These are phyloP conservation scores for Aspergillus vadensis DNA, from an alignment of 2,329 filamentous ascomycete genomes.

Conservation along the genomic window DNA sequence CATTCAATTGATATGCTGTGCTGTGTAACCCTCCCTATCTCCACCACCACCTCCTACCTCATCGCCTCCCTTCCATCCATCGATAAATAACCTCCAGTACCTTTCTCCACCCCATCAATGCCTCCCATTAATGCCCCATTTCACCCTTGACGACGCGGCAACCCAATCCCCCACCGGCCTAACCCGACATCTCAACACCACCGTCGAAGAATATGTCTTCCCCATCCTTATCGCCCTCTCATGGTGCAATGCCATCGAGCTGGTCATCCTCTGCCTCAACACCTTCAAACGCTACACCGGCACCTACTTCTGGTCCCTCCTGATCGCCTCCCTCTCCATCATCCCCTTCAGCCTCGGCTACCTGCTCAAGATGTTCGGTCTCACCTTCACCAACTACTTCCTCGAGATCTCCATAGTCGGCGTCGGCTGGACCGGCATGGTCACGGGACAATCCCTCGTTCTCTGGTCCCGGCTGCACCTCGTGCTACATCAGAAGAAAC, in stretches of 20 bases:
- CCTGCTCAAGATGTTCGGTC: conserved; percentile 46
- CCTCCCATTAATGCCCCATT: conserved; percentile 13
- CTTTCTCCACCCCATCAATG: background rate
- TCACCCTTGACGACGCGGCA: conserved; percentile 8
- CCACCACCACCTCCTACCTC: background rate
- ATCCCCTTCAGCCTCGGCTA: conserved; percentile 50
- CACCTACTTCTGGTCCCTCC: conserved; percentile 53
- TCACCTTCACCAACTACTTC: conserved; percentile 38
- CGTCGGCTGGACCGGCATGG: conserved; percentile 49
- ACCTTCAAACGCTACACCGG: conserved; percentile 50
- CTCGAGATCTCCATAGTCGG: conserved; percentile 42
- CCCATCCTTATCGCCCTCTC: conserved; percentile 44
- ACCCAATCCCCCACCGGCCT: conserved; percentile 10
- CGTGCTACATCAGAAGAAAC: conserved; percentile 38
- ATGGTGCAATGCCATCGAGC: conserved; percentile 53
- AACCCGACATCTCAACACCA: conserved; percentile 5
- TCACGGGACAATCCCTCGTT: conserved; percentile 52
- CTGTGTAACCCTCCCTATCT: too few species aligned
- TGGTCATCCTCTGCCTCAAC: conserved; percentile 49
- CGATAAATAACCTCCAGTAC: background rate
- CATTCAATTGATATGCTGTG: too few species aligned
- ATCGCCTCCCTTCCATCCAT: background rate
- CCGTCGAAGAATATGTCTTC: conserved; percentile 35
- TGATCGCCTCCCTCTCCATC: conserved; percentile 47
- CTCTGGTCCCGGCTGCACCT: conserved; percentile 54